Percentiles rank a stretch among this genome's conserved stretches.
Conservation (phyloP, 148 eudicot species). For the Vaccinium macrocarpon region DNA sequence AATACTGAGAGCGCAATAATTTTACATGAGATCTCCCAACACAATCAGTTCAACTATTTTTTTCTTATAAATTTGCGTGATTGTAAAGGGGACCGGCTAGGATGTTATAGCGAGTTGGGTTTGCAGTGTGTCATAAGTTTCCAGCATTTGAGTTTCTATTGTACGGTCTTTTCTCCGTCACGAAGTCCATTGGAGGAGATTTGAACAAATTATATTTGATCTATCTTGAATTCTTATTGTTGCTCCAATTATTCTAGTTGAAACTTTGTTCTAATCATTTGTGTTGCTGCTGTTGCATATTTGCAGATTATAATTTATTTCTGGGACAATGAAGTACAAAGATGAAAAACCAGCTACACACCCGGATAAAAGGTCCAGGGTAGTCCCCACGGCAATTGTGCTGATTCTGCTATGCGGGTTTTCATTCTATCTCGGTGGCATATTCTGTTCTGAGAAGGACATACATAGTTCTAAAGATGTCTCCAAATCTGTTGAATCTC, state of each 20-base stretch:
- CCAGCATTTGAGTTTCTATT: slow-evolving; percentile 6
- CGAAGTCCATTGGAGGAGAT: neutral
- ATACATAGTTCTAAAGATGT: slow-evolving; percentile 30
- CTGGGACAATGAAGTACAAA: slow-evolving; percentile 62
- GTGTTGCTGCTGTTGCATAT: neutral
- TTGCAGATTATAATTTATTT: slow-evolving; percentile 34
- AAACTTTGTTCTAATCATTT: neutral
- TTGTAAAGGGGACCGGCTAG: neutral
- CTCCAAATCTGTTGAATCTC: slow-evolving; percentile 24
- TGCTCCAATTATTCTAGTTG: neutral
- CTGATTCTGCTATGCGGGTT: slow-evolving; percentile 70
- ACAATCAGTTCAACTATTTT: neutral
- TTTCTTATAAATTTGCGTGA: neutral
- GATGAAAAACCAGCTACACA: slow-evolving; percentile 53
- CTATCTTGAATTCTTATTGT: neutral
- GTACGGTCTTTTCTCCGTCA: neutral
- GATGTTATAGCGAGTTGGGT: neutral
- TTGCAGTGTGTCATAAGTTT: neutral
- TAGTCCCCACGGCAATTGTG: slow-evolving; percentile 48
- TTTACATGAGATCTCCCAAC: neutral
- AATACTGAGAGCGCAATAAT: neutral
- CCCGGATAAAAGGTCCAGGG: slow-evolving; percentile 51
- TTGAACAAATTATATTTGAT: no score
- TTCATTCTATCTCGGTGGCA: slow-evolving; percentile 85
- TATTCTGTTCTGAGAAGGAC: slow-evolving; percentile 55